These are phyloP conservation scores for Trichosanthes cucumerina DNA, from an alignment of 306 rosid genomes.

Conservation along the genomic window DNA sequence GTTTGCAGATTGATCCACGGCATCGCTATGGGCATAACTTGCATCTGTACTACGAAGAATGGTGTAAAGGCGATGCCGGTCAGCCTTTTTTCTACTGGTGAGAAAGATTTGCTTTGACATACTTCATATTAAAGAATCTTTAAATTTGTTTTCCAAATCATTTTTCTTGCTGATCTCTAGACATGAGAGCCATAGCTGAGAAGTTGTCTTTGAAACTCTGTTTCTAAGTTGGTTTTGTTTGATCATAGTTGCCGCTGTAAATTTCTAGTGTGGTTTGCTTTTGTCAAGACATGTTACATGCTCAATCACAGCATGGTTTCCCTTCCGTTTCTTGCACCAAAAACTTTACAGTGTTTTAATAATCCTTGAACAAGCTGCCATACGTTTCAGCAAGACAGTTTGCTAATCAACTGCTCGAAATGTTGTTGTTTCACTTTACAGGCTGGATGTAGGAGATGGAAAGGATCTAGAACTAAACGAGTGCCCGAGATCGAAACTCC, in stretches of 20 bases:
- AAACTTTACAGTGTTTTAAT: neutral
- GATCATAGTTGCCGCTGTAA: neutral
- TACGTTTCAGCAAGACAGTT: neutral
- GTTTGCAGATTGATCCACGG: slow-evolving; percentile 83
- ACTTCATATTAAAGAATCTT: neutral
- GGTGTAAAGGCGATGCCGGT: slow-evolving; percentile 70
- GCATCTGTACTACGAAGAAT: slow-evolving; percentile 63
- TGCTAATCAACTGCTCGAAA: neutral
- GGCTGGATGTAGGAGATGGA: slow-evolving; percentile 88
- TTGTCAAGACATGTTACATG: neutral
- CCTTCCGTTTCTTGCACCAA: neutral
- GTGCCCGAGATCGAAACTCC: slow-evolving; percentile 58
- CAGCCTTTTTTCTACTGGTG: slow-evolving; percentile 94
- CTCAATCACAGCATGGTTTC: neutral
- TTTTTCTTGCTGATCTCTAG: neutral
- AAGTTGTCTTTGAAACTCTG: neutral
- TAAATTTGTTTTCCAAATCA: neutral
- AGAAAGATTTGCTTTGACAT: slow-evolving; percentile 1
- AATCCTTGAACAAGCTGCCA: neutral
- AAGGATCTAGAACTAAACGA: slow-evolving; percentile 50
- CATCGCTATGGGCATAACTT: slow-evolving; percentile 95
- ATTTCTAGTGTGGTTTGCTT: neutral
- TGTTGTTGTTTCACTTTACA: slow-evolving; percentile 7
- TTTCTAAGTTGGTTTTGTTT: neutral
- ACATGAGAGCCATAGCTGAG: neutral